Base-by-base conservation (phyloP, 441 rosid genomes). In the Erodium moschatum region DNA sequence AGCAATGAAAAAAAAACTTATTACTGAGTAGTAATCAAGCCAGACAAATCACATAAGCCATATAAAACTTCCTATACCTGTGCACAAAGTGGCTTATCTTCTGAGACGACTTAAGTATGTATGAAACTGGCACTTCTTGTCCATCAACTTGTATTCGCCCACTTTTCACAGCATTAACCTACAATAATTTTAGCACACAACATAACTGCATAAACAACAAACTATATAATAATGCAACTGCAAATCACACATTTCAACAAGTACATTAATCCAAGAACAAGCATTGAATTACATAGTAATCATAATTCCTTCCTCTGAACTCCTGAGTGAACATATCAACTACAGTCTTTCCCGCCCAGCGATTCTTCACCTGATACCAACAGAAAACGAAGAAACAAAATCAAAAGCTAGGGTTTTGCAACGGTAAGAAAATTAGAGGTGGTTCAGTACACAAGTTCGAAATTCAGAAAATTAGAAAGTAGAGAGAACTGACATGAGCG, bases 11-110 rank as follows among this genome's bases (percentile, higher is more conserved):
- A n/a, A 64, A 31, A 33, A 50, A 48, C 10, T 2, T 35, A 19
- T 58, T 5, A 19, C 4, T 10, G 13, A 58, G 64, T 8, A n/a
- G 10, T 65, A 15, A 9, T 16, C 33, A 65, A 65, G 2, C 48
- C 42, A 65, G 3, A 38, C 6, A 40, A 15, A 18, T 56, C 21
- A 18, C 62, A 56, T 5, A 18, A 8, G 21, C 27, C 21, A 56
- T 18, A 56, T 20, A 21, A 56, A 20, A 56, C 10, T 18, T 18
- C 27, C 0, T 56, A 52, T 69, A 90, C 97, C 97, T 89, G 84
- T 89, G 98, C 1, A 91, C 60, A 72, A 91, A 94, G 67, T 94
- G 97, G 77, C 92, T 91, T 67, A 91, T 91, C 84, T 89, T 94
- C 76, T 91, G 92, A 0, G 92, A 88, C 0, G 89, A 73, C 78